phyloP scores from a whole-genome alignment of 805 yeast species.

The Schwanniomyces pseudopolymorphus region DNA sequence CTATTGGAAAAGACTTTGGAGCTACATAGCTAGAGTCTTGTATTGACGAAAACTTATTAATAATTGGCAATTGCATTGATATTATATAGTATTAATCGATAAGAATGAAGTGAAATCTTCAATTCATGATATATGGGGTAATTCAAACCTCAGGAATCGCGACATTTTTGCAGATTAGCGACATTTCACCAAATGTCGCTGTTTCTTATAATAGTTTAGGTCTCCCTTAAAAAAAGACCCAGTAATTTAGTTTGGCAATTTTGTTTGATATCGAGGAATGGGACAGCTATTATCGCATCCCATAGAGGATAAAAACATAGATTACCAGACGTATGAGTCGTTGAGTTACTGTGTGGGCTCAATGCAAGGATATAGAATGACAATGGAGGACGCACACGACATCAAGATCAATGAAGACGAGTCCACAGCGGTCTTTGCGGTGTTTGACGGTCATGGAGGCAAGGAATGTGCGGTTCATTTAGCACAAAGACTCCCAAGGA shows the following conservation, averaged over 20 bases:
- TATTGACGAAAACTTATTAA: conserved; percentile 22
- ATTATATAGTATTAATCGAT: not conserved
- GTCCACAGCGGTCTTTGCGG: conserved; percentile 55
- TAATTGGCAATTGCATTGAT: conserved; percentile 27
- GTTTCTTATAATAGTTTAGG: not conserved
- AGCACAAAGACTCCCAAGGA: conserved; percentile 40
- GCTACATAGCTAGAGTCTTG: conserved; percentile 33
- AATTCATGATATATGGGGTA: not conserved
- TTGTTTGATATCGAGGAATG: conserved; percentile 36
- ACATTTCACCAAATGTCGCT: not conserved
- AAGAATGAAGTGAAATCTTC: not conserved
- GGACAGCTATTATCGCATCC: conserved; percentile 78
- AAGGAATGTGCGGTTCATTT: conserved; percentile 56
- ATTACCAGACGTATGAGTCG: conserved; percentile 43
- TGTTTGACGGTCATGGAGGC: conserved; percentile 86
- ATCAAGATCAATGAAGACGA: conserved; percentile 47
- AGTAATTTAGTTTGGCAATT: not conserved
- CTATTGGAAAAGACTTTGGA: conserved; percentile 39
- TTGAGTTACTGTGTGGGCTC: conserved; percentile 64
- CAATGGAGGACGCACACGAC: conserved; percentile 77
- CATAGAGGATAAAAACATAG: conserved; percentile 63
- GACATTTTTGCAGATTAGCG: conserved; percentile 3
- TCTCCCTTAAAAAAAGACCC: not conserved
- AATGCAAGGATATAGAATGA: conserved; percentile 74
- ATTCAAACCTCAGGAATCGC: not conserved